phyloP scores from a whole-genome alignment of 2,329 filamentous ascomycete genomes.

The Aspergillus candidus region DNA sequence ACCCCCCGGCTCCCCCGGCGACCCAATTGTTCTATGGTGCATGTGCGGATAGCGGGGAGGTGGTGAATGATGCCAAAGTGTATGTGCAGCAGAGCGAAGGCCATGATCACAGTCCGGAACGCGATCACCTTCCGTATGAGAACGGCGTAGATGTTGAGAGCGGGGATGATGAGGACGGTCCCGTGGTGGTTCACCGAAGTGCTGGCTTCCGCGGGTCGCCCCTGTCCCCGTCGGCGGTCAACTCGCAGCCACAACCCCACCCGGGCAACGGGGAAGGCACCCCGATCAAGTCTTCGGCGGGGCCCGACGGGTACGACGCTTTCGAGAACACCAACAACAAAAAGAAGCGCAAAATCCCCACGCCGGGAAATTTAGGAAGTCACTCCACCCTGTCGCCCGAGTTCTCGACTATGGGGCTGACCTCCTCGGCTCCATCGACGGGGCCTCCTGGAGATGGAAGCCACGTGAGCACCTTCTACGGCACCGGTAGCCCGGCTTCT shows the following conservation, averaged over 20 bases:
- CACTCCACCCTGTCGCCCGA: conserved; percentile 57
- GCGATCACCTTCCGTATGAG: conserved; percentile 43
- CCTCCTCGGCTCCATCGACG: conserved; percentile 39
- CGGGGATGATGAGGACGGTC: conserved; percentile 57
- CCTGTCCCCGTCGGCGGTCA: conserved; percentile 26
- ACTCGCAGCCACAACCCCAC: conserved; percentile 21
- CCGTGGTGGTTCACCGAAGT: conserved; percentile 39
- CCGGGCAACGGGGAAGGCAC: conserved; percentile 23
- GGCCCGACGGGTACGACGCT: conserved; percentile 87
- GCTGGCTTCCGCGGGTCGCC: conserved; percentile 36
- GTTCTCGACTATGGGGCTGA: conserved; percentile 58
- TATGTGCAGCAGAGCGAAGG: conserved; percentile 42
- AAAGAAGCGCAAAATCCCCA: conserved; percentile 97
- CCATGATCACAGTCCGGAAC: conserved; percentile 34
- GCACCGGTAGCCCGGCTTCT: conserved; percentile 49
- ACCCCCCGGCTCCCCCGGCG: conserved; percentile 65
- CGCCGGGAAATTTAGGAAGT: conserved; percentile 64
- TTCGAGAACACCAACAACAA: conserved; percentile 99
- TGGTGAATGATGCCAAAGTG: conserved; percentile 42
- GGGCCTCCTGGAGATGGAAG: conserved; percentile 39
- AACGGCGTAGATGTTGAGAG: conserved; percentile 54
- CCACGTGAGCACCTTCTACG: conserved; percentile 50
- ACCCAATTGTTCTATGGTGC: conserved; percentile 73
- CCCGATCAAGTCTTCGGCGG: conserved; percentile 53
- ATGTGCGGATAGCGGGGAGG: conserved; percentile 51